Evolutionary conservation across 1,284 basidiomycete genomes (phyloP).

Genomic region (Fistulinella staudtii): DNA sequence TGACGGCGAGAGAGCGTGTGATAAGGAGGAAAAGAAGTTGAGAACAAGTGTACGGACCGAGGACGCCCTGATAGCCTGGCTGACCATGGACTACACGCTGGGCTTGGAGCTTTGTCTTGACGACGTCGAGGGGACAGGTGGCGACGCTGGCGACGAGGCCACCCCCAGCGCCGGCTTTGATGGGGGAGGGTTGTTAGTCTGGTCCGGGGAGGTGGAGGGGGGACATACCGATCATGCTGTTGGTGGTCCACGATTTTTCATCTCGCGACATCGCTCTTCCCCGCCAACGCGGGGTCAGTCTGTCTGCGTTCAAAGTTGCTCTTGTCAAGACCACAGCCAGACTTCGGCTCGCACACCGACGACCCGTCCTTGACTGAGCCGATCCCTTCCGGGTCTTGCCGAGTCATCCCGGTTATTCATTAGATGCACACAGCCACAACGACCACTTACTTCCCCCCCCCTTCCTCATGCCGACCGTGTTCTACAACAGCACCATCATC

Average conservation of each 20-base stretch:
- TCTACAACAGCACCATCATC: conserved; percentile 48
- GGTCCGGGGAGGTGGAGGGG: background rate
- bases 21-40: conserved; percentile 13
- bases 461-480: conserved; percentile 46
- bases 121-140: conserved; percentile 95
- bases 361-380: too few relatives aligned
- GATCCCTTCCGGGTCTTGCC: conserved; percentile 20
- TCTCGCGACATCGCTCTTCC: conserved; percentile 60
- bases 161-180: conserved; percentile 77
- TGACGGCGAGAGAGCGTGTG: conserved; percentile 32
- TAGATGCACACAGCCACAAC: conserved; percentile 2
- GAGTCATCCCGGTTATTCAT: conserved; percentile 3
- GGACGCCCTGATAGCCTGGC: conserved; percentile 70
- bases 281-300: conserved; percentile 46
- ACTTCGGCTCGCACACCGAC: background rate
- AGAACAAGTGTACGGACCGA: conserved; percentile 47
- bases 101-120: conserved; percentile 97
- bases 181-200: background rate
- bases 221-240: conserved; percentile 68
- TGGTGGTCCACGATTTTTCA: conserved; percentile 59
- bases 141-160: conserved; percentile 91
- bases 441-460: background rate
- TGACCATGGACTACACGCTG: conserved; percentile 68
- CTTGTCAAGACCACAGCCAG: too few relatives aligned
- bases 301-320: too few relatives aligned